Base-by-base conservation (phyloP, 2,329 filamentous ascomycete species). In the Leptographium flavum region DNA sequence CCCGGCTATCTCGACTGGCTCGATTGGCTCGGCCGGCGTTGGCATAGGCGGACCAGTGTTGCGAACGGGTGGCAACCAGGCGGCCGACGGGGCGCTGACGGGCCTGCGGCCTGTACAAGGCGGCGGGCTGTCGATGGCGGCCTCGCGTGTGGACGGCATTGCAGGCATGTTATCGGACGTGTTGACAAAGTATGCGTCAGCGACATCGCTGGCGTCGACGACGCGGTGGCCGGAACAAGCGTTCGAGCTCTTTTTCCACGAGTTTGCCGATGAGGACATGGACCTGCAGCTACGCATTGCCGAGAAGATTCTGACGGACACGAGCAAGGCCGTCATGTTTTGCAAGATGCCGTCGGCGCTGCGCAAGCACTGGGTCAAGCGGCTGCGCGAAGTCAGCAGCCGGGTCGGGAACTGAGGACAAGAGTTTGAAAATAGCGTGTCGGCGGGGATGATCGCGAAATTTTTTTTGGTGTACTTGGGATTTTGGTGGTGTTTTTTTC, bases 311-410 rank as follows among this genome's bases (percentile, higher is more conserved):
- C 62, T 78, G 23, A 67, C 70, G n/a, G 70, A 76, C 51, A 70
- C 76, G 50, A 71, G 70, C 54, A 76, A 74, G 55, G 74, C 74
- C 27, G 71, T 77, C 65, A 67, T 77, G 36, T 79, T 77, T 51
- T 75, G 73, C 61, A 77, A 77, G 60, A 77, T 77, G 71, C 69
- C 73, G 0, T 58, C 63, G 3, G 55, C 58, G 11, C 57, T 78
- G 49, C 63, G 73, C 40, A 63, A 67, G 48, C 73, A 77, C 52
- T 78, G 74, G 74, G 68, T 78, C 2, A 68, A 65, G 53, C 59
- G 69, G 45, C 59, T 75, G 45, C 58, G 70, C 23, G 72, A 75
- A 50, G 58, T 65, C 46, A 63, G 62, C 55, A 58, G 61, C 27
- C 49, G 53, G 8, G 35, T 48, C 22, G 50, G 50, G 17, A 50